Evolutionary conservation across 2,329 filamentous ascomycete genomes (phyloP).

Genomic region (Cadophora luteo-olivacea): DNA sequence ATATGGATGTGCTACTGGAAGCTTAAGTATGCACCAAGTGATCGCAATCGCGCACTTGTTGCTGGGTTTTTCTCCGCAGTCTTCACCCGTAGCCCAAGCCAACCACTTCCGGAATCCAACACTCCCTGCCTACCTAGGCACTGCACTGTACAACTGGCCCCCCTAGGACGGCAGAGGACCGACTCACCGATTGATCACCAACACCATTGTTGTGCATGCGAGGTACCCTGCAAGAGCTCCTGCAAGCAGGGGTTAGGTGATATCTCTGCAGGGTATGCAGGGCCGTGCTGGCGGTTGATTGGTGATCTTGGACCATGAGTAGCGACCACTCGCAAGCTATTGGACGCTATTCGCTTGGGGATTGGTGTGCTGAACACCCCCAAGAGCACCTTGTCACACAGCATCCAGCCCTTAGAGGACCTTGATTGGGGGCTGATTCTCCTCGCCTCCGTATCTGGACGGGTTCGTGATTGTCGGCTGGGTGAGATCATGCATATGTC

Average conservation of each 20-base stretch:
- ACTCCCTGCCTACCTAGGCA: not conserved
- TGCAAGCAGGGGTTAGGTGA: slow-evolving; percentile 19
- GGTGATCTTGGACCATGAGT: slow-evolving; percentile 28
- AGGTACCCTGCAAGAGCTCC: slow-evolving; percentile 32
- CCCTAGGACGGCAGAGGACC: slow-evolving; percentile 4
- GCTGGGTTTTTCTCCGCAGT: not conserved
- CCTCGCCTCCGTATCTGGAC: not conserved
- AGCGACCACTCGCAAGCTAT: not conserved
- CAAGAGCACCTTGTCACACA: slow-evolving; percentile 16
- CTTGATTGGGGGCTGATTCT: slow-evolving; percentile 24
- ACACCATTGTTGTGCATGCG: slow-evolving; percentile 26
- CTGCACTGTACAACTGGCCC: too few relatives aligned
- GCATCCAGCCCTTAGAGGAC: too few relatives aligned
- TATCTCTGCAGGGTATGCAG: not conserved
- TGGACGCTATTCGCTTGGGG: too few relatives aligned
- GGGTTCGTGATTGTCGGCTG: not conserved
- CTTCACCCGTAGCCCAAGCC: too few relatives aligned
- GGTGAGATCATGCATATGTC: not conserved
- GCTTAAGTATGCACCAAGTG: not conserved
- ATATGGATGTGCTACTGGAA: not conserved
- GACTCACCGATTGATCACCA: slow-evolving; percentile 15
- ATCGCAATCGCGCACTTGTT: slow-evolving; percentile 1
- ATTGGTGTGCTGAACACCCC: not conserved
- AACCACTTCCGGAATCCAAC: too few relatives aligned
- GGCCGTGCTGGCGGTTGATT: slow-evolving; percentile 34